These are phyloP conservation scores for Papiliotrema flavescens DNA, from an alignment of 1,284 basidiomycete genomes.

Conservation along the genomic window DNA sequence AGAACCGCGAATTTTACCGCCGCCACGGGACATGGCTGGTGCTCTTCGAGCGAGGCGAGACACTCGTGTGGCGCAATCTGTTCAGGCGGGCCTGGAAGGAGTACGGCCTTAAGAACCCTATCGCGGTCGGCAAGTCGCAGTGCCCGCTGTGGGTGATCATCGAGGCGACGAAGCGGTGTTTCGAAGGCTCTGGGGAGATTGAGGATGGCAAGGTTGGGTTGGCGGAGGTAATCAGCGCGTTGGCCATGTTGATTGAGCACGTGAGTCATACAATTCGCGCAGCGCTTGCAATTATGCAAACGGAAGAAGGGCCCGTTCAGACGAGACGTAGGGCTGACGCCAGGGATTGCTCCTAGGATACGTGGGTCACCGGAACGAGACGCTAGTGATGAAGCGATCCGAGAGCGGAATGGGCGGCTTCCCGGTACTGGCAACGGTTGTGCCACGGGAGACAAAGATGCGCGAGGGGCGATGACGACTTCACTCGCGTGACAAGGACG, in stretches of 20 bases:
- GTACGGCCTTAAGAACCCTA: slow-evolving; percentile 26
- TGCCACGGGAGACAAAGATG: slow-evolving; percentile 12
- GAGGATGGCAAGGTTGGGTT: slow-evolving; percentile 36
- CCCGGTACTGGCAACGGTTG: slow-evolving; percentile 27
- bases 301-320: too few relatives aligned
- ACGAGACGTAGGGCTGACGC: not conserved
- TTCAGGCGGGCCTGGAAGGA: slow-evolving; percentile 43
- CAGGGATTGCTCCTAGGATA: slow-evolving; percentile 39
- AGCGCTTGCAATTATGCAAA: too few relatives aligned
- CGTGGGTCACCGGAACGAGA: slow-evolving; percentile 38
- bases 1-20: slow-evolving; percentile 45
- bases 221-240: slow-evolving; percentile 43
- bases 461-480: too few relatives aligned
- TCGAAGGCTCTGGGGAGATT: slow-evolving; percentile 36
- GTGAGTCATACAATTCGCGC: slow-evolving; percentile 21
- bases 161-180: slow-evolving; percentile 22
- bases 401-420: slow-evolving; percentile 42
- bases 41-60: slow-evolving; percentile 49
- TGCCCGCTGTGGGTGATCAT: slow-evolving; percentile 43
- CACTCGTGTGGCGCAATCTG: slow-evolving; percentile 50
- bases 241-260: slow-evolving; percentile 47
- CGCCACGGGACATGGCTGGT: slow-evolving; percentile 46
- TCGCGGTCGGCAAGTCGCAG: slow-evolving; percentile 18
- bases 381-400: slow-evolving; percentile 34
- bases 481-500: too few relatives aligned